Evolutionary conservation across 345 rosid species (phyloP).

Genomic region (Citrus trifoliata): DNA sequence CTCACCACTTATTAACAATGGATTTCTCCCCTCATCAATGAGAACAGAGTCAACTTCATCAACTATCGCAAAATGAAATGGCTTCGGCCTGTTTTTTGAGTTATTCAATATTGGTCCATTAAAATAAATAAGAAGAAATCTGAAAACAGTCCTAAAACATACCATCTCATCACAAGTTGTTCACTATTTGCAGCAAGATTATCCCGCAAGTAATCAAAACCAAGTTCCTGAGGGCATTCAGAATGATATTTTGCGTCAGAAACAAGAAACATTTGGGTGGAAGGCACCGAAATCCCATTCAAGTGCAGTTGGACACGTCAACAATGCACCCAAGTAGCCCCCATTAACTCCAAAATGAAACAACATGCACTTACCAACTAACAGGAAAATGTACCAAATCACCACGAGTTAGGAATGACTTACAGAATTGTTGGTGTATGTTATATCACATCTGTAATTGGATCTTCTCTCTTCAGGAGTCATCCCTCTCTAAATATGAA

Average conservation of each 20-base stretch:
- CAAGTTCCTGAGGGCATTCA: slow-evolving; percentile 73
- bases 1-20: slow-evolving; percentile 94
- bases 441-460: slow-evolving; percentile 83
- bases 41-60: slow-evolving; percentile 99
- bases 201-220: slow-evolving; percentile 97
- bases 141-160: slow-evolving; percentile 22
- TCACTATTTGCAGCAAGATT: slow-evolving; percentile 77
- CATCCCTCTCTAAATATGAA: slow-evolving; percentile 70
- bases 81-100: slow-evolving; percentile 75
- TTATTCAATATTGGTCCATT: slow-evolving; percentile 12
- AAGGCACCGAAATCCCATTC: slow-evolving; percentile 3
- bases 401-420: slow-evolving; percentile 29
- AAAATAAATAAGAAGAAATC: slow-evolving; percentile 1
- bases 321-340: not conserved
- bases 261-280: not conserved
- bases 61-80: slow-evolving; percentile 93
- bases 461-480: slow-evolving; percentile 70
- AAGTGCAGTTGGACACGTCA: not conserved
- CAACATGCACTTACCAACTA: not conserved
- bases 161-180: slow-evolving; percentile 99
- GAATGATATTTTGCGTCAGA: slow-evolving; percentile 15
- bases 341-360: not conserved
- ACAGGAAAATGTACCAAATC: not conserved
- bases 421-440: slow-evolving; percentile 91
- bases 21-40: slow-evolving; percentile 97